A percentile compares a stretch with the other conserved stretches of the same genome.
These are phyloP conservation scores for Parathielavia hyrcaniae DNA, from an alignment of 495 filamentous ascomycete genomes.

Conservation along the genomic window DNA sequence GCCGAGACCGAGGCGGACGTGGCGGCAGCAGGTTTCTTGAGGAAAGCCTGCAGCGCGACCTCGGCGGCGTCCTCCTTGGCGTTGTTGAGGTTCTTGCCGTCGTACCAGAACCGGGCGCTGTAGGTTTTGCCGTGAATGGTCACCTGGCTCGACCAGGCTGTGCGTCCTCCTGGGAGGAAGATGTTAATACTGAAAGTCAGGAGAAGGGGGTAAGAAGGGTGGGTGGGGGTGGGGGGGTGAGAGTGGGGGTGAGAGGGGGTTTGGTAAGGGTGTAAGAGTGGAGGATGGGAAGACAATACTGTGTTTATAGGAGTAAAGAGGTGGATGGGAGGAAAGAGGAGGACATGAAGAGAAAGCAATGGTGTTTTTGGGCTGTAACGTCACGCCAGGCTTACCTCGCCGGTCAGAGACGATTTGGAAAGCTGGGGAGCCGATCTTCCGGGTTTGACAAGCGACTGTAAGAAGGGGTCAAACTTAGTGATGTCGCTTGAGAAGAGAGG, in stretches of 20 bases:
- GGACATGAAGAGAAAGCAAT: conserved; percentile 3
- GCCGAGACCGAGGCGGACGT: conserved; percentile 4
- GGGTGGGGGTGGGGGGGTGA: neutral
- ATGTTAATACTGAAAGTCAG: neutral
- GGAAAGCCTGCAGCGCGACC: conserved; percentile 55
- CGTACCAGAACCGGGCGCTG: conserved; percentile 81
- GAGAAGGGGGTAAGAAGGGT: neutral
- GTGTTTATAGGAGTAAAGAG: neutral
- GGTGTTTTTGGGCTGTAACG: neutral
- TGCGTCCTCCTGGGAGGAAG: conserved; percentile 82
- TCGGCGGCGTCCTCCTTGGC: conserved; percentile 88
- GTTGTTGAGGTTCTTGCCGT: conserved; percentile 77
- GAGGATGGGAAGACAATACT: no score
- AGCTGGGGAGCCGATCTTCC: conserved; percentile 50
- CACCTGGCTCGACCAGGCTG: conserved; percentile 79
- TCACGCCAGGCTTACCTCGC: conserved; percentile 52
- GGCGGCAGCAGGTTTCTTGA: no score
- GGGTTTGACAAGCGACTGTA: conserved; percentile 55
- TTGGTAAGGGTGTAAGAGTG: neutral
- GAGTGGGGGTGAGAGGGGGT: neutral
- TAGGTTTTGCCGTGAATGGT: conserved; percentile 50
- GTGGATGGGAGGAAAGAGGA: conserved; percentile 6
- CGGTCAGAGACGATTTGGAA: conserved; percentile 72
- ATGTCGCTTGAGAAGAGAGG: conserved; percentile 5
- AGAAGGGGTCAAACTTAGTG: neutral